Evolutionary conservation across 768 basidiomycete species (phyloP).

Genomic region (Suillus paluster): DNA sequence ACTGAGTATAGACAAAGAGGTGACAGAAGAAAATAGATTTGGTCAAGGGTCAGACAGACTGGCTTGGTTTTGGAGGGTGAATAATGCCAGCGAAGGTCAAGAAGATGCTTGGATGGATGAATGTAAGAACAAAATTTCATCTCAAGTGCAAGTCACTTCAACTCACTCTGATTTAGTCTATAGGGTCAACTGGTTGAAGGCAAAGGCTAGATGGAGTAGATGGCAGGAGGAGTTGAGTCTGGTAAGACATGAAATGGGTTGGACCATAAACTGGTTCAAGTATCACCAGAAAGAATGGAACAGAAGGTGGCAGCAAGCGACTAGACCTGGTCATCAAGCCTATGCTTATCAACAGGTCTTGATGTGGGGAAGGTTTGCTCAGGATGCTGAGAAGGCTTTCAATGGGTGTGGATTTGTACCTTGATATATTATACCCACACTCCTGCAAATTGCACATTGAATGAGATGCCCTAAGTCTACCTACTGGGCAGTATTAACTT

Average conservation of each 20-base stretch:
- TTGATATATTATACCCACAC: no score
- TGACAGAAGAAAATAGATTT: slow-evolving; percentile 15
- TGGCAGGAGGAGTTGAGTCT: slow-evolving; percentile 23
- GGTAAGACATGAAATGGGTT: slow-evolving; percentile 22
- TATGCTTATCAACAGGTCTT: slow-evolving; percentile 3
- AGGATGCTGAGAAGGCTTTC: slow-evolving; percentile 1
- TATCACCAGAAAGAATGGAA: slow-evolving; percentile 1
- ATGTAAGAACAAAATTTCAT: background rate
- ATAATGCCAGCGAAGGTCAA: background rate
- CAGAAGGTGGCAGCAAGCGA: background rate
- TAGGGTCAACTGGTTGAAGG: slow-evolving; percentile 11
- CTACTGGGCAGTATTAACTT: no score
- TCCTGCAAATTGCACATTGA: no score
- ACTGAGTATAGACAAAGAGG: slow-evolving; percentile 10
- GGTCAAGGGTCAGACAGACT: slow-evolving; percentile 10
- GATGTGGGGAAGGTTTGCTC: background rate
- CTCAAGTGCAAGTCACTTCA: no score
- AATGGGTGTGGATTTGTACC: background rate
- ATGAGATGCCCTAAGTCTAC: no score
- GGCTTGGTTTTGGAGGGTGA: slow-evolving; percentile 7
- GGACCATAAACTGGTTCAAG: slow-evolving; percentile 20
- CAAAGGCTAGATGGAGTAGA: slow-evolving; percentile 19
- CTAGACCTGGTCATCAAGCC: background rate
- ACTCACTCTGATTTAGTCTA: slow-evolving; percentile 2
- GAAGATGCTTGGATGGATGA: slow-evolving; percentile 6